These are phyloP conservation scores for Diutina neorugosa DNA, from an alignment of 1,139 yeast genomes.

Conservation along the genomic window DNA sequence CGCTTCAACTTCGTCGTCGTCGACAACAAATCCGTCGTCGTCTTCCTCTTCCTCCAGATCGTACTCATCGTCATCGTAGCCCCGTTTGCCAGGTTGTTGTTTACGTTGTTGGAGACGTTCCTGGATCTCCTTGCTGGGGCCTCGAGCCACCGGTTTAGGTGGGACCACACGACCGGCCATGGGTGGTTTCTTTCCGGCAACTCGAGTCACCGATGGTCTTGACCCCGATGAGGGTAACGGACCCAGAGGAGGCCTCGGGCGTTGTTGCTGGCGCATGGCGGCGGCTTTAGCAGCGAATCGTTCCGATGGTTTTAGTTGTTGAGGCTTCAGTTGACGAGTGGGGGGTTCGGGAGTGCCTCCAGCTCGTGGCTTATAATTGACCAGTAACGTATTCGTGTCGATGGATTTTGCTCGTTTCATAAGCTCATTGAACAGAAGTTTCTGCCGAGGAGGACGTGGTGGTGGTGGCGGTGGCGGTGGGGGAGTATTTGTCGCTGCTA, in stretches of 20 bases:
- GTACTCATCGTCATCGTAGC: constrained; percentile 8
- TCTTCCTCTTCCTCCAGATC: constrained; percentile 13
- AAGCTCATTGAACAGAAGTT: constrained; percentile 50
- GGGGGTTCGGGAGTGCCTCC: not conserved
- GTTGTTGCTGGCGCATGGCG: constrained; percentile 15
- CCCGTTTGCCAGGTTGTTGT: not conserved
- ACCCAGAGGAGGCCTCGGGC: not conserved
- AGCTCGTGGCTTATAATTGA: constrained; percentile 7
- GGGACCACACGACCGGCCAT: not conserved
- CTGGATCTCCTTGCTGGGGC: constrained; percentile 14
- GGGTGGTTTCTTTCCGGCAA: not conserved
- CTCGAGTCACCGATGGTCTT: not conserved
- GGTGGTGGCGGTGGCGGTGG: constrained; percentile 8
- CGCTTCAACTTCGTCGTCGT: constrained; percentile 25
- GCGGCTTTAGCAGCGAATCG: constrained; percentile 10
- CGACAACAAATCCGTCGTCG: constrained; percentile 41
- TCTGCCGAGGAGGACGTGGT: constrained; percentile 11
- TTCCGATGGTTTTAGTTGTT: constrained; percentile 14
- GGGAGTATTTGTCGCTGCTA: constrained; percentile 5
- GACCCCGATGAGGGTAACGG: not conserved
- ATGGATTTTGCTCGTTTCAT: constrained; percentile 61
- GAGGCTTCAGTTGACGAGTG: constrained; percentile 11
- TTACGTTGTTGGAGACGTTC: constrained; percentile 10
- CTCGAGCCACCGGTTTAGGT: constrained; percentile 11
- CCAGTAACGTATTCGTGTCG: constrained; percentile 29